Evolutionary conservation across 441 rosid species (phyloP), one percentile per base, ranked within the genome.

Genomic region (Biscutella laevigata): DNA sequence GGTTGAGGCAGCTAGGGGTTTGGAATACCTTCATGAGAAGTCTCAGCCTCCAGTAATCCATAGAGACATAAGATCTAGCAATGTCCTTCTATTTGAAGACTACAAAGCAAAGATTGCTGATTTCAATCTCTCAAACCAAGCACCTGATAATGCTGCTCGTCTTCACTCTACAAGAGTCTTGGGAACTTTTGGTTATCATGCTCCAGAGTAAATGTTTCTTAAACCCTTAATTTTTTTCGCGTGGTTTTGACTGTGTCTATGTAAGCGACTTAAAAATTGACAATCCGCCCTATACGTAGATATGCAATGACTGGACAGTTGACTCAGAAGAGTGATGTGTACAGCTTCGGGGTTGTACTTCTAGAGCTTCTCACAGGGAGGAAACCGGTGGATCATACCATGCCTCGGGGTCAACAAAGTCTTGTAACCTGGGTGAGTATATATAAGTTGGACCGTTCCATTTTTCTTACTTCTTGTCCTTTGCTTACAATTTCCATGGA

Each of bases 111-210:
- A 92, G 79, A 74, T 88, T 36, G 95, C 94, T 16, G 99, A 92
- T 75, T 88, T 92, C 70, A 86, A 92, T 78, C 84, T 88, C 45
- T 92, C 95, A 25, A 92, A 92, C 67, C 97, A 92, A 77, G 77
- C 99, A 37, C 97, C 99, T 61, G 97, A 92, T 61, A 92, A 82
- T 80, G 97, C 99, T 75, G 97, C 99, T 57, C 99, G 99, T 47
- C 99, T 92, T 70, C 99, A 92, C 69, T 92, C 99, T 7, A 92
- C 99, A 62, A 80, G 97, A 55, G 99, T 92, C 53, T 71, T 92
- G 76, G 99, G 99, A 64, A 88, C 99, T 56, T 92, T 92, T 34
- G 99, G 99, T 53, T 92, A 92, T 73, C 99, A 92, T 70, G 99
- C 99, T 57, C 95, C 97, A 54, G 99, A 92, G 99, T 92, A n/a